These are phyloP conservation scores for Bacidia gigantensis DNA, from an alignment of 495 filamentous ascomycete species.

Conservation along the genomic window DNA sequence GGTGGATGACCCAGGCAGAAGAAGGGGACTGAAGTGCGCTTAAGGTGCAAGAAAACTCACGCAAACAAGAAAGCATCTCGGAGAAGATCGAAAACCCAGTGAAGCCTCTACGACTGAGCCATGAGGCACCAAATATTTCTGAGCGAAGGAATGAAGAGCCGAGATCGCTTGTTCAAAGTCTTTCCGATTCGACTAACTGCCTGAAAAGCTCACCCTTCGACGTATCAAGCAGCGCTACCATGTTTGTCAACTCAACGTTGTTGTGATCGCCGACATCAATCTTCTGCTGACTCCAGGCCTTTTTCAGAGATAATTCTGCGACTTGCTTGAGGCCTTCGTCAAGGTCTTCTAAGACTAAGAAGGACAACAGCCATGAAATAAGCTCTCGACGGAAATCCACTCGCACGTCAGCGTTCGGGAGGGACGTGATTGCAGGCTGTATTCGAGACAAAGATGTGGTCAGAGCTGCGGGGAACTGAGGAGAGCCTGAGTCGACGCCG, in stretches of 20 bases:
- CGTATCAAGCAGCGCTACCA: background rate
- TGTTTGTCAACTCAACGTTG: background rate
- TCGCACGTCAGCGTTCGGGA: background rate
- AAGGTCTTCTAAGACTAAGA: slow-evolving; percentile 42
- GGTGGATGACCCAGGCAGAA: slow-evolving; percentile 41
- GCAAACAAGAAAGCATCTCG: slow-evolving; percentile 68
- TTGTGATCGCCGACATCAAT: slow-evolving; percentile 3
- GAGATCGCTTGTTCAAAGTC: slow-evolving; percentile 1
- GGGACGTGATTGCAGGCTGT: slow-evolving; percentile 22
- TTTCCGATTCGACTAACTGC: slow-evolving; percentile 7
- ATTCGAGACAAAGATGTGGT: slow-evolving; percentile 49
- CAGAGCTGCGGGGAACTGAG: slow-evolving; percentile 61
- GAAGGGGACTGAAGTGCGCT: slow-evolving; percentile 51
- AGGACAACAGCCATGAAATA: slow-evolving; percentile 41
- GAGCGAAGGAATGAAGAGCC: too few relatives aligned
- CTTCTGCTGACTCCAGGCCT: slow-evolving; percentile 12
- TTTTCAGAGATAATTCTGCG: slow-evolving; percentile 40
- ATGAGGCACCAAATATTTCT: too few relatives aligned
- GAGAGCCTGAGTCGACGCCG: slow-evolving; percentile 46
- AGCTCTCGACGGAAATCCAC: slow-evolving; percentile 38
- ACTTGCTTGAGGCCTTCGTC: slow-evolving; percentile 56
- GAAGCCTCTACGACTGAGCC: too few relatives aligned
- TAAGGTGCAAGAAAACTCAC: slow-evolving; percentile 63
- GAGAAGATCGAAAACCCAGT: slow-evolving; percentile 24
- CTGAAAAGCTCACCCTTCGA: background rate